phyloP scores from a whole-genome alignment of 2,329 filamentous ascomycete species.

The Bipolaris cookei region DNA sequence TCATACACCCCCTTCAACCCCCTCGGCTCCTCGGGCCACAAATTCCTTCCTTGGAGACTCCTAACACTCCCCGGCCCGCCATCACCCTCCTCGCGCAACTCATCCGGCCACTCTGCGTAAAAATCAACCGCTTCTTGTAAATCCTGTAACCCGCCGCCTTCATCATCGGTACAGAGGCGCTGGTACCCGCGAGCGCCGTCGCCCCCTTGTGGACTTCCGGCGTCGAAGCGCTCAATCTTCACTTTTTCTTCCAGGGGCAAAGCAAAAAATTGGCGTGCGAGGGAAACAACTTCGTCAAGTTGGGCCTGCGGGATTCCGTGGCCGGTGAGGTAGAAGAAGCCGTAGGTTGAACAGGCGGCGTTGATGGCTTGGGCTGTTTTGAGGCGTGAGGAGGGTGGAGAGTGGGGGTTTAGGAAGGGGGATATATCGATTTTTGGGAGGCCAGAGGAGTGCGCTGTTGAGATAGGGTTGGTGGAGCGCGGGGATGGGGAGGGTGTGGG shows the following conservation, averaged over 20 bases:
- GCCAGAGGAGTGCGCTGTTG: slow-evolving; percentile 23
- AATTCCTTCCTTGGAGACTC: slow-evolving; percentile 51
- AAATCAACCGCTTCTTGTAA: slow-evolving; percentile 52
- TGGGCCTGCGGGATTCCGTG: slow-evolving; percentile 47
- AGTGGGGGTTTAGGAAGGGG: slow-evolving; percentile 40
- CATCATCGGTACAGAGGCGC: slow-evolving; percentile 45
- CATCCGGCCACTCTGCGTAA: slow-evolving; percentile 45
- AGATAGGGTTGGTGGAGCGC: slow-evolving; percentile 23
- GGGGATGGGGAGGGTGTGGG: slow-evolving; percentile 24
- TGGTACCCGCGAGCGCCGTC: slow-evolving; percentile 51
- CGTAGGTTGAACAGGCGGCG: slow-evolving; percentile 48
- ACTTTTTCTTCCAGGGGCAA: slow-evolving; percentile 38
- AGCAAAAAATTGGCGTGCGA: slow-evolving; percentile 47
- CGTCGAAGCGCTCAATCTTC: slow-evolving; percentile 45
- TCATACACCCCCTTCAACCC: slow-evolving; percentile 42
- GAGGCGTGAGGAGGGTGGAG: slow-evolving; percentile 23
- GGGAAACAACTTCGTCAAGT: slow-evolving; percentile 37
- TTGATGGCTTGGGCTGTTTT: slow-evolving; percentile 43
- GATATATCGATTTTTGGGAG: slow-evolving; percentile 54
- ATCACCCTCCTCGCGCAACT: slow-evolving; percentile 17
- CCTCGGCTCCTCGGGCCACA: slow-evolving; percentile 49
- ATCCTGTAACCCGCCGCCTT: slow-evolving; percentile 47
- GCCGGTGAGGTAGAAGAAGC: slow-evolving; percentile 54
- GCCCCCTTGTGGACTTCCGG: slow-evolving; percentile 39
- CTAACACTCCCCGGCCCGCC: slow-evolving; percentile 30